Evolutionary conservation across 768 basidiomycete species (phyloP).

Genomic region (Mycena maculata): DNA sequence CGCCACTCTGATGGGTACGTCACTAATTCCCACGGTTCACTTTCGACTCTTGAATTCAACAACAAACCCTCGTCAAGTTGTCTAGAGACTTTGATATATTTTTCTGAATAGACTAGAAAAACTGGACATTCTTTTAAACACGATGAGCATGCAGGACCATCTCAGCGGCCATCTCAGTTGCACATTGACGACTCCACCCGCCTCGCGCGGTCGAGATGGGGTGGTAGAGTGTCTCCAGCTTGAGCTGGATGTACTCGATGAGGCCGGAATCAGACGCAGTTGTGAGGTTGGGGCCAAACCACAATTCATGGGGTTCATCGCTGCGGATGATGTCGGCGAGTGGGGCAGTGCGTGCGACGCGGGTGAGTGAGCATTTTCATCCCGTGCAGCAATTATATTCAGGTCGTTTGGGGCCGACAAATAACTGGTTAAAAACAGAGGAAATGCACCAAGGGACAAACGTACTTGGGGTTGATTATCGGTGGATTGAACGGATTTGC

Average conservation of each 20-base stretch:
- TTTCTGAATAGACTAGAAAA: too few relatives aligned
- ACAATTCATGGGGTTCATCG: not conserved
- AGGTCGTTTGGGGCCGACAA: not conserved
- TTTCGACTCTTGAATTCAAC: too few relatives aligned
- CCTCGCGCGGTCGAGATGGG: slow-evolving; percentile 6
- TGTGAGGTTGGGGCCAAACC: not conserved
- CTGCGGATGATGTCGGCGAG: not conserved
- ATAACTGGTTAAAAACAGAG: not conserved
- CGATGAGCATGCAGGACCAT: slow-evolving; percentile 2
- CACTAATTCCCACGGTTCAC: too few relatives aligned
- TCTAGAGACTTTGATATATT: too few relatives aligned
- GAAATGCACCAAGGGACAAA: too few relatives aligned
- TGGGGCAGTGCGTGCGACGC: not conserved
- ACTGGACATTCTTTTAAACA: too few relatives aligned
- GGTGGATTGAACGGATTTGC: not conserved
- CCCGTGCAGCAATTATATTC: not conserved
- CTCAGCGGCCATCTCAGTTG: too few relatives aligned
- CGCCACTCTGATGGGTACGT: too few relatives aligned
- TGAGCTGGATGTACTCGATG: slow-evolving; percentile 6
- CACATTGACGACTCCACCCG: slow-evolving; percentile 4
- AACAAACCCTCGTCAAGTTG: too few relatives aligned
- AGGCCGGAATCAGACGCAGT: not conserved
- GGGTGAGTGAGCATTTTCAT: not conserved
- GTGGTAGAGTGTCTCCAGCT: slow-evolving; percentile 10
- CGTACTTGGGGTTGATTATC: not conserved